Conservation (phyloP, 116 monocot genomes). For the Dioscorea cayenensis region DNA sequence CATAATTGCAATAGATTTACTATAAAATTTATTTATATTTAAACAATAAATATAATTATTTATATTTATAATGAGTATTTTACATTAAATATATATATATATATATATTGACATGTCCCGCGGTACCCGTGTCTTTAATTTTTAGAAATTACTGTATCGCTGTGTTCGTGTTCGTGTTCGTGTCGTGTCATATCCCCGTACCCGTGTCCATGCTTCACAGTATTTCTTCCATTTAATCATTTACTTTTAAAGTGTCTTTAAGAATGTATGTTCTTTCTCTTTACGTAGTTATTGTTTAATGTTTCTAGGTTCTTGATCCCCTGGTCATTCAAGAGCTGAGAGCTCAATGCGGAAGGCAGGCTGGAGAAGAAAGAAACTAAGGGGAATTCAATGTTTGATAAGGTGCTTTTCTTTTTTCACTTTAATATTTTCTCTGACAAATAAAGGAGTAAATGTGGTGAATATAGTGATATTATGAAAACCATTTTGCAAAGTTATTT, state of each 20-base stretch:
- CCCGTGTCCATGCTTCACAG: too few species aligned
- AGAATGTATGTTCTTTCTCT: constrained; percentile 2
- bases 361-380: constrained; percentile 98
- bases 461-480: not conserved
- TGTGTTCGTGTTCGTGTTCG: too few species aligned
- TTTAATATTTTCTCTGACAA: not conserved
- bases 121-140: too few species aligned
- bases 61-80: too few species aligned
- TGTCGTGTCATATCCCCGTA: too few species aligned
- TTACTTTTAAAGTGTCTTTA: not conserved
- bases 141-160: too few species aligned
- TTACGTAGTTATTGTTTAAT: not conserved
- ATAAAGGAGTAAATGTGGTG: not conserved
- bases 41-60: too few species aligned
- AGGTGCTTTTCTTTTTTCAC: constrained; percentile 29
- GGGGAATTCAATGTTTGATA: constrained; percentile 93
- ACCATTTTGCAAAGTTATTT: not conserved
- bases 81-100: too few species aligned
- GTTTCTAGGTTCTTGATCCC: constrained; percentile 88
- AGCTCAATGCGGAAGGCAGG: constrained; percentile 96
- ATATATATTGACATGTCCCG: too few species aligned
- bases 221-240: not conserved
- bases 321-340: constrained; percentile 95
- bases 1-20: too few species aligned
- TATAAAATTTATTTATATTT: too few species aligned